phyloP scores from a whole-genome alignment of 2,329 filamentous ascomycete species.

The Botrytis fabae region DNA sequence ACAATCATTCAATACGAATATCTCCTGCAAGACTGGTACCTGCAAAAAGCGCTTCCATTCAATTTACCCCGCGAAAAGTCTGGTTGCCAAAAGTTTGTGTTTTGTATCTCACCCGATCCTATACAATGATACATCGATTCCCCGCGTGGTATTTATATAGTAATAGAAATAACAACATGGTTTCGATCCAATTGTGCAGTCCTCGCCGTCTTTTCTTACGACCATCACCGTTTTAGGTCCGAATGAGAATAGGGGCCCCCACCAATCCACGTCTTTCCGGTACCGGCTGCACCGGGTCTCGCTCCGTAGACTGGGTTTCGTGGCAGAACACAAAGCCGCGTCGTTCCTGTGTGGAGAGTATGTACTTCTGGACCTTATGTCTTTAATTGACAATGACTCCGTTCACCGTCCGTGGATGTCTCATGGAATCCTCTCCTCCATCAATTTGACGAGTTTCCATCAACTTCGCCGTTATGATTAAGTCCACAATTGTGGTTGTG shows the following conservation, averaged over 20 bases:
- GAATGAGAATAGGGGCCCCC: conserved; percentile 1
- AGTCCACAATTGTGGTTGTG: not conserved
- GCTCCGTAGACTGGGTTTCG: conserved; percentile 14
- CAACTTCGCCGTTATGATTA: not conserved
- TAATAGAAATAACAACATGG: conserved; percentile 14
- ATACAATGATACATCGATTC: not conserved
- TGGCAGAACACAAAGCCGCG: conserved; percentile 1
- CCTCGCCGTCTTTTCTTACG: not conserved
- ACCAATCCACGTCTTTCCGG: conserved; percentile 22
- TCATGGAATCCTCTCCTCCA: not conserved
- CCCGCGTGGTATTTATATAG: conserved; percentile 12
- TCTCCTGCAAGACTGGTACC: not conserved
- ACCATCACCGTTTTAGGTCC: not conserved
- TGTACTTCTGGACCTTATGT: not conserved
- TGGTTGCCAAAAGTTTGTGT: conserved; percentile 3
- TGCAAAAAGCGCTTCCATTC: not conserved
- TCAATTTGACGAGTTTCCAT: not conserved
- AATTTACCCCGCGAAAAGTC: conserved; percentile 17
- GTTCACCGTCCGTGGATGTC: not conserved
- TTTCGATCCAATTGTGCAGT: not conserved
- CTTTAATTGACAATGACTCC: not conserved
- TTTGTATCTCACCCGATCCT: conserved; percentile 19
- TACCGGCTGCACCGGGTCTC: conserved; percentile 21
- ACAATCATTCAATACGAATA: not conserved
- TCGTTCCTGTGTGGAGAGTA: not conserved